Evolutionary conservation across 345 rosid species (phyloP).

Genomic region (Excoecaria agallocha): DNA sequence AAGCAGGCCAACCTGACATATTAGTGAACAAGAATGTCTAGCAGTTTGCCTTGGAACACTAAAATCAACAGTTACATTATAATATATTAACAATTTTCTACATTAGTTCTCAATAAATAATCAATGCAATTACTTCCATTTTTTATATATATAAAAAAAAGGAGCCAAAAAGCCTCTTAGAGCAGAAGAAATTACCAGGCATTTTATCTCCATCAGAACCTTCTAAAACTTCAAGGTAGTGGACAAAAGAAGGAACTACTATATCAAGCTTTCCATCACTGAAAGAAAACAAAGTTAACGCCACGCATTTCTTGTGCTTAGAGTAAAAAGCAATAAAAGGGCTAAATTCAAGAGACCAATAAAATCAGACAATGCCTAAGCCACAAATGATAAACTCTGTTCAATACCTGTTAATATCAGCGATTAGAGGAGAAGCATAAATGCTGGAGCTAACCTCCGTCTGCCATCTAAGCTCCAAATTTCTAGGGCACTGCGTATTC

Average conservation of each 20-base stretch:
- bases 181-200: conserved; percentile 60
- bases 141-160: too few species aligned
- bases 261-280: conserved; percentile 99
- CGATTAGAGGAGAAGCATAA: conserved; percentile 88
- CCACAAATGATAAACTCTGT: neutral
- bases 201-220: conserved; percentile 99
- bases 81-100: neutral
- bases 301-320: neutral
- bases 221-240: conserved; percentile 97
- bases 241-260: conserved; percentile 95
- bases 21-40: neutral
- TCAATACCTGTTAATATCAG: conserved; percentile 82
- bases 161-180: neutral
- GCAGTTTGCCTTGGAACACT: neutral
- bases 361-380: neutral
- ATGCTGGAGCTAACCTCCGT: conserved; percentile 97
- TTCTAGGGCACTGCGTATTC: conserved; percentile 89
- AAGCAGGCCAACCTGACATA: conserved; percentile 96
- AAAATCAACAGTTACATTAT: neutral
- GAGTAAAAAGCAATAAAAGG: neutral
- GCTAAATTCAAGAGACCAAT: neutral
- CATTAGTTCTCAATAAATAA: neutral
- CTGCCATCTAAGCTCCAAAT: conserved; percentile 97
- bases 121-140: neutral
- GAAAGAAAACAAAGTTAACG: conserved; percentile 12